phyloP scores from a whole-genome alignment of 1,139 yeast genomes.

The Wickerhamomyces sp. region DNA sequence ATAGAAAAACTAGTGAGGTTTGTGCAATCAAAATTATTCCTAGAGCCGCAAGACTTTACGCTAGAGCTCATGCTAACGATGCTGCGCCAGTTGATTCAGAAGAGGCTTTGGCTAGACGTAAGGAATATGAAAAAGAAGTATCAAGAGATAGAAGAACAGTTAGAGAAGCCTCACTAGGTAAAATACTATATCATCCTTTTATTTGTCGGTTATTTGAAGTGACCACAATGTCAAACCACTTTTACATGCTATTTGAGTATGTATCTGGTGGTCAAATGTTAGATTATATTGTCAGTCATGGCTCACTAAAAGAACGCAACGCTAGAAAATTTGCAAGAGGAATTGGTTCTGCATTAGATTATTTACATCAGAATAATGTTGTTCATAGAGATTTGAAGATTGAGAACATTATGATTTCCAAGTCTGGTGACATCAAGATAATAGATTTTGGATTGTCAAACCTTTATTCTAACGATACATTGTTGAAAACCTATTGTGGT shows the following conservation, averaged over 20 bases:
- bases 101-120: constrained; percentile 58
- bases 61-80: constrained; percentile 71
- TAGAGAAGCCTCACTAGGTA: constrained; percentile 92
- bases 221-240: constrained; percentile 95
- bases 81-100: constrained; percentile 56
- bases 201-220: constrained; percentile 91
- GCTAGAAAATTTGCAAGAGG: constrained; percentile 96
- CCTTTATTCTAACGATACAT: constrained; percentile 64
- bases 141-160: constrained; percentile 90
- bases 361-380: constrained; percentile 88
- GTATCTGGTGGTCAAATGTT: constrained; percentile 98
- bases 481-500: constrained; percentile 94
- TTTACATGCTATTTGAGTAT: constrained; percentile 94
- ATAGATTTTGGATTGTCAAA: constrained; percentile 96
- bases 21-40: constrained; percentile 88
- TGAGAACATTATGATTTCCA: constrained; percentile 92
- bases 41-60: constrained; percentile 70
- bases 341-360: constrained; percentile 91
- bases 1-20: constrained; percentile 72
- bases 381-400: constrained; percentile 96
- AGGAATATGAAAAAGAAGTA: constrained; percentile 79
- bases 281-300: constrained; percentile 96
- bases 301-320: constrained; percentile 87
- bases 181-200: constrained; percentile 85
- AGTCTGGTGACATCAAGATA: constrained; percentile 89